Base-by-base conservation (phyloP, 2,329 filamentous ascomycete genomes). In the Teratosphaeria gauchensis region DNA sequence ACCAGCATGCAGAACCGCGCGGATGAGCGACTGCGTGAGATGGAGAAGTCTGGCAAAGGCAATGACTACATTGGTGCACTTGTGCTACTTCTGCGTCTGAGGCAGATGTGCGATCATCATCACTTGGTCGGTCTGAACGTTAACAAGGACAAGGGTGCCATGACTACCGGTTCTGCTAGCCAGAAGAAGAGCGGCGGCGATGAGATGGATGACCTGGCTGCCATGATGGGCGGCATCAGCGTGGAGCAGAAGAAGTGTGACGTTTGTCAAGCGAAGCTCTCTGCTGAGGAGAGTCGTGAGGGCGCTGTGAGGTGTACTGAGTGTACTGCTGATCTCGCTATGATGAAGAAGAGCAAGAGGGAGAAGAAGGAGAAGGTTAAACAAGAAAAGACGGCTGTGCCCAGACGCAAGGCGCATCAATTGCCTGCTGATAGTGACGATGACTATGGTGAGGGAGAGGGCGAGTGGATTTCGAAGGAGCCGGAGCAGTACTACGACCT, bases 51-150 rank as follows among this genome's bases (percentile, higher is more conserved):
- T 55, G 86, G 84, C 6, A 84, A 80, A 31, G 85, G 89, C 69
- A 78, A 92, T 56, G 95, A 91, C 76, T 97, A 97, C 71, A 92
- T 95, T 59, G 95, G 91, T 67, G 94, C 94, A 19, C 84, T 99
- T 69, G 92, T 96, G 12, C 78, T 99, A 61, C 82, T 99, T n/a
- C 78, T 99, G 58, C 86, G 94, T 46, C 79, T 99, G 61, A 83
- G 94, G 60, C 94, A 99, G 73, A 89, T 91, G 21, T 99, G 94
- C 73, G 96, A 99, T 69, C 94, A 99, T 71, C 91, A 92, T 0
- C 87, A 90, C 64, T 80, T 99, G 53, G 87, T 96, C 12, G 89
- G 90, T 64, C 87, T 86, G 63, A 92, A 95, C 69, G 79, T 96
- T 59, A 87, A 87, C 58, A 89, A 89, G 64, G 94, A 99, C 71